Conservation (phyloP, 768 basidiomycete genomes). For the Solioccasus polychromus region DNA sequence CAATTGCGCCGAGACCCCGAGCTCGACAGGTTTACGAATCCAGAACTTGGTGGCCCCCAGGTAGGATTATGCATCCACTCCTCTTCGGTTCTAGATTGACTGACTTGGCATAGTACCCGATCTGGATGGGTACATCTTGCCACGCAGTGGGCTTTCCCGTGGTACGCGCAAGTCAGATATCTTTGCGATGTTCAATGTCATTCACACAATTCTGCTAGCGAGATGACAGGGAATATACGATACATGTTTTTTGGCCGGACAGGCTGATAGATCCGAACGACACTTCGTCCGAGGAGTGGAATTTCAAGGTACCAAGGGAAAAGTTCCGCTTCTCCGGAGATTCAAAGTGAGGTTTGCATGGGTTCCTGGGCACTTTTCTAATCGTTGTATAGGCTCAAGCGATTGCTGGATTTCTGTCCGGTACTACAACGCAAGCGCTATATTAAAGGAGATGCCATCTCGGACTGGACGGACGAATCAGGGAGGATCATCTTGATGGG, state of each 20-base stretch:
- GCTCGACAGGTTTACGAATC: conserved; percentile 25
- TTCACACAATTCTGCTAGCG: conserved; percentile 7
- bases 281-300: conserved; percentile 23
- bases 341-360: conserved; percentile 30
- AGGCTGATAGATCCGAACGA: conserved; percentile 30
- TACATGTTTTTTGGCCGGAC: conserved; percentile 38
- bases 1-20: conserved; percentile 39
- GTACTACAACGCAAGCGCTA: conserved; percentile 36
- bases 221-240: conserved; percentile 36
- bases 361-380: background rate
- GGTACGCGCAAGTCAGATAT: conserved; percentile 4
- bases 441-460: conserved; percentile 30
- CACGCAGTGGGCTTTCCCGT: conserved; percentile 16
- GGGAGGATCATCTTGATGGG: conserved; percentile 51
- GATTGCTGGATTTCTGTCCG: conserved; percentile 33
- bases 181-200: background rate
- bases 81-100: background rate
- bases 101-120: conserved; percentile 9
- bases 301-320: conserved; percentile 32
- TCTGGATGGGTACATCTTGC: conserved; percentile 21
- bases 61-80: conserved; percentile 1
- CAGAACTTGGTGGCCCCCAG: conserved; percentile 13
- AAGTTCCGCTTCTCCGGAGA: conserved; percentile 33
- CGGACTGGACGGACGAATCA: conserved; percentile 45
- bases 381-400: conserved; percentile 27